Evolutionary conservation across 1,284 basidiomycete species (phyloP), one percentile per base, ranked within the genome.

Genomic region (Trichosporon coremiiforme): DNA sequence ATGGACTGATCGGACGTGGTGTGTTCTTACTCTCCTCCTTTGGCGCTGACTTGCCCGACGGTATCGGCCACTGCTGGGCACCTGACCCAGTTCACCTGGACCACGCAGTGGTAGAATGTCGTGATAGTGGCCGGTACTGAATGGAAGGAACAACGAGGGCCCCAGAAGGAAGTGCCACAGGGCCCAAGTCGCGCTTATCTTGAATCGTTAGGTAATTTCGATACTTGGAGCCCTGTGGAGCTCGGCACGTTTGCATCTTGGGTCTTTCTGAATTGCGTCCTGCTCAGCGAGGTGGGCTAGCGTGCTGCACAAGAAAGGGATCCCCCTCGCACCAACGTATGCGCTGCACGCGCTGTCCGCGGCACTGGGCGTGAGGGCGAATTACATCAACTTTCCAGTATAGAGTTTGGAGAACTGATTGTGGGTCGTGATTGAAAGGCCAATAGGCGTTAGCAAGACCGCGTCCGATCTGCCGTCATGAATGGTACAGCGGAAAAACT

Each of bases 161-260:
- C 57, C 57, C 57, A 62, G 57, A 62, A 62, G 29, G 57, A n/a
- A 62, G 33, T 62, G 57, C 57, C 57, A 62, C 57, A 62, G 57
- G 57, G 29, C 31, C 8, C 5, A 33, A 10, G 57, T 17, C 57
- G 57, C 57, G 57, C 57, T 62, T 62, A 62, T 62, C 57, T 62
- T 62, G 50, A 53, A 53, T 53, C 17, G 55, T 60, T 60, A 17
- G 8, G 25, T 31, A 60, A 60, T 60, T 60, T 20, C 15, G 29
- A 33, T 15, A 31, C 35, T 35, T 31, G 57, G 57, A 62, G 57
- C 29, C 57, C 29, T 62, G 57, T 62, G 57, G 57, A 62, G 57
- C 57, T 33, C 31, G 31, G 57, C 57, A 15, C 31, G 31, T 35
- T n/a, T 17, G 17, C 57, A 15, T 17, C 31, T n/a, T 62, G 29